Base-by-base conservation (phyloP, 1,139 yeast species). In the Arxiozyma bovina region DNA sequence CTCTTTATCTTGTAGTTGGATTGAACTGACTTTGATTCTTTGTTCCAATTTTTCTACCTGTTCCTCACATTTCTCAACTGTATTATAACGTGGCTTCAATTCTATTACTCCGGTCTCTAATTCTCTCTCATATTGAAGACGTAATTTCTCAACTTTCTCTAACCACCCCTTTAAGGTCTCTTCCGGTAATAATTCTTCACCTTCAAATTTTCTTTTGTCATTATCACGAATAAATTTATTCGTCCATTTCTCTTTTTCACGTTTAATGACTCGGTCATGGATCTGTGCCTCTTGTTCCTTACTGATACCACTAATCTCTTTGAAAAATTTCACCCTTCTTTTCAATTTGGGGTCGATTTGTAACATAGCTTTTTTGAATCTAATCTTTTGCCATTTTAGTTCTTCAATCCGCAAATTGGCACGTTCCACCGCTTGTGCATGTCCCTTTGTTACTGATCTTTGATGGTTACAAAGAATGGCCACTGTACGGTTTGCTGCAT, bases 391-490 rank as follows among this genome's bases (percentile, higher is more conserved):
- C 96, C 96, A 91, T 55, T 81, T 70, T 71, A 88, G 75, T 73
- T 90, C 97, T 63, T 82, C 79, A 57, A 91, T 79, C 63, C 78
- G 83, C 55, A 87, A 96, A 59, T 76, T 81, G 53, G 89, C 88
- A 67, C 84, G 88, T 60, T 83, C 89, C 54, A 91, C 87, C 6
- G 90, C 77, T 21, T 81, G 79, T 45, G 87, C 93, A 67, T 91
- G 97, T 8, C 82, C 82, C 68, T 90, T 90, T 55, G 91, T 81
- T 22, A 90, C 91, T 27, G 96, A 82, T 73, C 96, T 85, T 77
- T 91, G 98, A 78, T 91, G 98, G 77, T 91, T 91, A 87, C 98
- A 91, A 64, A 91, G 76, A 59, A 91, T 89, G 12, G 98, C 98
- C 58, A 91, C 98, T 1, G 93, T 85, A 70, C 97, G 81, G 69